Conservation (phyloP, 371 early-diverging fungal species). For the Lichtheimia ramosa region DNA sequence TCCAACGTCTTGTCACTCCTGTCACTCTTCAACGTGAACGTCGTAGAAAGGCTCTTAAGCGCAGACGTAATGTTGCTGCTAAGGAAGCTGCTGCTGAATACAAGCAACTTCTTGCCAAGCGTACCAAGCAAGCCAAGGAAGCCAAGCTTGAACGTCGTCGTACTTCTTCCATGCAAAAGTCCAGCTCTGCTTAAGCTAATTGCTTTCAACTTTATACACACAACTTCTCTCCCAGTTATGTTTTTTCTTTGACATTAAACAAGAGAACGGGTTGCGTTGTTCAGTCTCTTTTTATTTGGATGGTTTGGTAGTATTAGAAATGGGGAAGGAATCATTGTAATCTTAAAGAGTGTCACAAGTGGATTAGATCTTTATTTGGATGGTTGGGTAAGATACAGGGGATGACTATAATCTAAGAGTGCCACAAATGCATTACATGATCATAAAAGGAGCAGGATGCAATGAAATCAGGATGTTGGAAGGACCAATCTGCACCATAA, state of each 20-base stretch:
- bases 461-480: conserved; percentile 48
- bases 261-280: too few relatives aligned
- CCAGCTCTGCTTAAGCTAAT: conserved; percentile 43
- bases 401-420: background rate
- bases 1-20: conserved; percentile 98
- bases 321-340: too few relatives aligned
- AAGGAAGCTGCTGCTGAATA: conserved; percentile 91
- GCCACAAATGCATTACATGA: conserved; percentile 85
- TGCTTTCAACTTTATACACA: too few relatives aligned
- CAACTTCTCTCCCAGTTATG: too few relatives aligned
- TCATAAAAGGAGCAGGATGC: conserved; percentile 95
- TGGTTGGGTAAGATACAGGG: too few relatives aligned
- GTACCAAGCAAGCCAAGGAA: conserved; percentile 88
- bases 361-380: too few relatives aligned
- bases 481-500: conserved; percentile 93
- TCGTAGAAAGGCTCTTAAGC: conserved; percentile 83
- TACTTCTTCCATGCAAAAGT: conserved; percentile 66
- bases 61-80: conserved; percentile 73
- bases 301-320: too few relatives aligned
- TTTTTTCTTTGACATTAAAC: too few relatives aligned
- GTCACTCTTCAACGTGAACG: conserved; percentile 94
- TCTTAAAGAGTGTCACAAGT: too few relatives aligned
- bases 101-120: conserved; percentile 90
- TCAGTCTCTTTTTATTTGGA: too few relatives aligned
- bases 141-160: conserved; percentile 71